Evolutionary conservation across 257 asterid species (phyloP).

Genomic region (Leptodermis oblonga): DNA sequence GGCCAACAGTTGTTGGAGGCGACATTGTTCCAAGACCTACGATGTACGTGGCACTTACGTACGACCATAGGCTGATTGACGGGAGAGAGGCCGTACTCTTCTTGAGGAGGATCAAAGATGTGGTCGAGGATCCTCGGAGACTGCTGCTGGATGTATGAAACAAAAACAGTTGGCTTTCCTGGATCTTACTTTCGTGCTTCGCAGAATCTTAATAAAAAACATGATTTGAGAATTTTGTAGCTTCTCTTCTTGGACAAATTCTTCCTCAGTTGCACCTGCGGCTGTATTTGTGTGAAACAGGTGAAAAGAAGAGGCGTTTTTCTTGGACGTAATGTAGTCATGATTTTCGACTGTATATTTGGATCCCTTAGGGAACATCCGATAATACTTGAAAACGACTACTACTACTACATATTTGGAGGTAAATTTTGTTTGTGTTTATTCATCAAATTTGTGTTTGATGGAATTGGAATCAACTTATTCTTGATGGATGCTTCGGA

Average conservation of each 20-base stretch:
- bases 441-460: background rate
- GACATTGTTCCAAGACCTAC: slow-evolving; percentile 74
- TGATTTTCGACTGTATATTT: background rate
- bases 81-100: slow-evolving; percentile 98
- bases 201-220: background rate
- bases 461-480: background rate
- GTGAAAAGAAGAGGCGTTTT: background rate
- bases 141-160: slow-evolving; percentile 70
- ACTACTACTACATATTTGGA: too few relatives aligned
- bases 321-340: background rate
- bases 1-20: slow-evolving; percentile 98
- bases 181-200: background rate
- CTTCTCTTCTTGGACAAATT: background rate
- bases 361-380: too few relatives aligned
- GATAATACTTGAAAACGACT: too few relatives aligned
- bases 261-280: background rate
- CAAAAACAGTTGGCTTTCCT: background rate
- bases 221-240: slow-evolving; percentile 4
- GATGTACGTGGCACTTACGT: slow-evolving; percentile 95
- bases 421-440: background rate
- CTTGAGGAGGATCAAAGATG: slow-evolving; percentile 89
- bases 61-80: slow-evolving; percentile 94
- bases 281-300: slow-evolving; percentile 1
- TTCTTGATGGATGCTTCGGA: background rate
- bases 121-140: slow-evolving; percentile 97